Evolutionary conservation across 176 grass and related monocot species (phyloP).

Genomic region (Musa itinerans): DNA sequence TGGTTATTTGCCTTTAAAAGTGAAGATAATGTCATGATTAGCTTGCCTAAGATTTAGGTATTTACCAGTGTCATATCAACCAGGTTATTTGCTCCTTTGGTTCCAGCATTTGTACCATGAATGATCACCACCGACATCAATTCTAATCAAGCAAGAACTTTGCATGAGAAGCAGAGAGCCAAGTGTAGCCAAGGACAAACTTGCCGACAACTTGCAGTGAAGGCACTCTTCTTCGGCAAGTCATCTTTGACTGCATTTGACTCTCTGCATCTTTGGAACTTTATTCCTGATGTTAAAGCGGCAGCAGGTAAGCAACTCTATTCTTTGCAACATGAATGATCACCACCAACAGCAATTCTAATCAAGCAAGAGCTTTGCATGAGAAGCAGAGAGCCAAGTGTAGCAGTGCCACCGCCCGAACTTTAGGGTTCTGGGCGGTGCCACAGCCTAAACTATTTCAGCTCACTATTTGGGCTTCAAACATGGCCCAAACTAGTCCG

Average conservation of each 20-base stretch:
- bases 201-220: background rate
- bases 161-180: slow-evolving; percentile 18
- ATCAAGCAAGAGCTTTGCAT: slow-evolving; percentile 8
- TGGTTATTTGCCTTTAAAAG: too few relatives aligned
- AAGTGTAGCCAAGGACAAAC: slow-evolving; percentile 24
- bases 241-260: slow-evolving; percentile 22
- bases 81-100: too few relatives aligned
- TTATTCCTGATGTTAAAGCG: background rate
- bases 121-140: background rate
- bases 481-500: too few relatives aligned
- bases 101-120: background rate
- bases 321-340: background rate
- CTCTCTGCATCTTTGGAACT: slow-evolving; percentile 9
- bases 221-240: background rate
- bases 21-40: too few relatives aligned
- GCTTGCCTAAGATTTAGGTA: too few relatives aligned
- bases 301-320: background rate
- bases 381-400: slow-evolving; percentile 18
- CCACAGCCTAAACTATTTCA: too few relatives aligned
- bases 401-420: too few relatives aligned
- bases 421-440: too few relatives aligned
- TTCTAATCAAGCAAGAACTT: slow-evolving; percentile 6
- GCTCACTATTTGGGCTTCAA: too few relatives aligned
- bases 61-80: too few relatives aligned
- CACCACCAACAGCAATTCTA: background rate